Conservation (phyloP, 768 basidiomycete species). For the Termitomyces sp. region DNA sequence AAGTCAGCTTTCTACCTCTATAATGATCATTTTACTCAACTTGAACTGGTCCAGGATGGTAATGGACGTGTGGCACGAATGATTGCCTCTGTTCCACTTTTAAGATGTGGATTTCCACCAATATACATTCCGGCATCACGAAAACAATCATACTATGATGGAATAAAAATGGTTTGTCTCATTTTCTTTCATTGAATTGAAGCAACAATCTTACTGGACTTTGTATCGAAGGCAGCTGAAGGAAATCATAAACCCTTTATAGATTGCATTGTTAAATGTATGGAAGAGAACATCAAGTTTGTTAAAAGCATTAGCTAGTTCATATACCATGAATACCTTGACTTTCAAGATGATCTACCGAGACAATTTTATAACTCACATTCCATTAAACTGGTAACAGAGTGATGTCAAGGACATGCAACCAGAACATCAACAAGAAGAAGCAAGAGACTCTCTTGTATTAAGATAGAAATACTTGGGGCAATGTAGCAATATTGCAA, state of each 20-base stretch:
- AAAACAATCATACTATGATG: slow-evolving; percentile 20
- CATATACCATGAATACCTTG: no score
- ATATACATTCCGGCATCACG: slow-evolving; percentile 19
- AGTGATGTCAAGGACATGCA: neutral
- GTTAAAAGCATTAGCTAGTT: neutral
- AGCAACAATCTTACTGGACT: neutral
- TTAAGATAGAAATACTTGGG: no score
- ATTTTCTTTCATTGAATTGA: neutral
- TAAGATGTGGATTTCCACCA: slow-evolving; percentile 23
- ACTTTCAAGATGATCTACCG: no score
- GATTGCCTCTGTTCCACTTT: slow-evolving; percentile 25
- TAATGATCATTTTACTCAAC: neutral
- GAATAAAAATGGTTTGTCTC: slow-evolving; percentile 16
- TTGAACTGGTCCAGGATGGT: slow-evolving; percentile 19
- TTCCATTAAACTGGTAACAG: neutral
- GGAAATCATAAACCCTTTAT: slow-evolving; percentile 1
- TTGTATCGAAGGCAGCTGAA: neutral
- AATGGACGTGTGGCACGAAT: slow-evolving; percentile 24
- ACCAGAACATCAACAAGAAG: neutral
- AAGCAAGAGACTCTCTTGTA: slow-evolving; percentile 37
- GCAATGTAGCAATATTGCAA: no score
- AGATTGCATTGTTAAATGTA: slow-evolving; percentile 1
- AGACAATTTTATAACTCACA: no score
- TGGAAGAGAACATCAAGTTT: neutral
- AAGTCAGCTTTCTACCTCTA: slow-evolving; percentile 14